These are phyloP conservation scores for Chlorophyllum brunneum DNA, from an alignment of 768 basidiomycete species.

Conservation along the genomic window DNA sequence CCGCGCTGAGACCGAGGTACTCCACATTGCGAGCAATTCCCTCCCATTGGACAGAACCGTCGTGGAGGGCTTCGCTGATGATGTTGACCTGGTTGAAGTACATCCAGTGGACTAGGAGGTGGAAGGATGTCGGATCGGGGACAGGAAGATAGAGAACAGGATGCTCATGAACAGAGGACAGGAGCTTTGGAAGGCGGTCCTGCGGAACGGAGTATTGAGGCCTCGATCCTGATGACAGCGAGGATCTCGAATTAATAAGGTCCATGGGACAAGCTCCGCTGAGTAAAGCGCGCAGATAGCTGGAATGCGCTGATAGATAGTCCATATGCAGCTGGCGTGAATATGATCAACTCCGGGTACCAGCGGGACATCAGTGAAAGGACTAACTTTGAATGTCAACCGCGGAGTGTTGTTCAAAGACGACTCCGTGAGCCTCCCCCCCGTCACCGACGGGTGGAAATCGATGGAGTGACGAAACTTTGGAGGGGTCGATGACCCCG, in stretches of 20 bases:
- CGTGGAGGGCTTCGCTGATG: conserved; percentile 66
- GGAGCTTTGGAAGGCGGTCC: conserved; percentile 59
- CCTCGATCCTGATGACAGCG: conserved; percentile 20
- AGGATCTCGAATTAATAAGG: conserved; percentile 40
- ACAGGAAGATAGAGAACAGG: conserved; percentile 72
- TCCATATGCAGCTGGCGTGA: conserved; percentile 66
- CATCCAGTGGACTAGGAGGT: conserved; percentile 74
- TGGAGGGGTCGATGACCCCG: conserved; percentile 26
- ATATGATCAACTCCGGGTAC: conserved; percentile 10
- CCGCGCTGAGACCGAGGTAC: conserved; percentile 72
- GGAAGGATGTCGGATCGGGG: conserved; percentile 70
- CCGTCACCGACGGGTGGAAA: conserved; percentile 39
- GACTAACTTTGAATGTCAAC: conserved; percentile 58
- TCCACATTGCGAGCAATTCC: conserved; percentile 87
- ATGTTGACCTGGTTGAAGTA: conserved; percentile 69
- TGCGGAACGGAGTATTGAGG: conserved; percentile 33
- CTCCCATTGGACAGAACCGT: conserved; percentile 73
- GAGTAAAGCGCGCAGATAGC: conserved; percentile 67
- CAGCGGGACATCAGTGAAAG: neutral
- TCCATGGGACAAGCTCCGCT: conserved; percentile 62
- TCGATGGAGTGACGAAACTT: conserved; percentile 19
- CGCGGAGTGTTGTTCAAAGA: conserved; percentile 46
- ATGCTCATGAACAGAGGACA: conserved; percentile 62
- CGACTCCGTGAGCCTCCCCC: conserved; percentile 51
- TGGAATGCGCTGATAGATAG: conserved; percentile 80